Percentiles rank a stretch among this genome's conserved stretches.
Evolutionary conservation across 352 stramenopile species (phyloP).

Genomic region (Lagenidium giganteum): DNA sequence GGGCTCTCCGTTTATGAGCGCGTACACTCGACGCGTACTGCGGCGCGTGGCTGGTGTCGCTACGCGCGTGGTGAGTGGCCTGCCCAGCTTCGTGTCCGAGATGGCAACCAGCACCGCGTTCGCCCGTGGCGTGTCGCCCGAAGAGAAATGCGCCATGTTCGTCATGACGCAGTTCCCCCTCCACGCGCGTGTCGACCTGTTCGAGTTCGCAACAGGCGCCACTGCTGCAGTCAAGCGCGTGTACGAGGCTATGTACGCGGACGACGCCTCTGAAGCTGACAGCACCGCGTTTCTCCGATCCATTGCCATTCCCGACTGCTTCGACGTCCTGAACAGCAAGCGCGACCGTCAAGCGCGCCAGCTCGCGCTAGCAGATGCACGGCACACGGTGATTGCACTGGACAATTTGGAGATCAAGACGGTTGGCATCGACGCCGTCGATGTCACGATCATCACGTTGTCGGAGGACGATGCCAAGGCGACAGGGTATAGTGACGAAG

Average conservation of each 20-base stretch:
- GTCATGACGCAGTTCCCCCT: conserved; percentile 39
- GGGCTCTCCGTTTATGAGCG: too few relatives aligned
- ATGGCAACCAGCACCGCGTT: conserved; percentile 25
- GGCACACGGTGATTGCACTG: conserved; percentile 18
- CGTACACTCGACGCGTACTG: too few relatives aligned
- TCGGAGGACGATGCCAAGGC: conserved; percentile 15
- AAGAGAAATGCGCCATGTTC: conserved; percentile 46
- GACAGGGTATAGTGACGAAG: conserved; percentile 18
- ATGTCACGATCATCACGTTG: conserved; percentile 26
- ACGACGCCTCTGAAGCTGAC: conserved; percentile 12
- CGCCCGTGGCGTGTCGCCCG: conserved; percentile 17
- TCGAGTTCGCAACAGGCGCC: conserved; percentile 30
- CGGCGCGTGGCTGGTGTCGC: too few relatives aligned
- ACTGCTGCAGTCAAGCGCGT: conserved; percentile 34
- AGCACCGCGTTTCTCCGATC: conserved; percentile 12
- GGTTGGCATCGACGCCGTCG: conserved; percentile 31
- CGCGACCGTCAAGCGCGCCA: conserved; percentile 14
- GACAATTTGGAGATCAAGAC: conserved; percentile 39
- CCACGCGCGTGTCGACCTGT: conserved; percentile 23
- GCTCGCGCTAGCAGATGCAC: conserved; percentile 12
- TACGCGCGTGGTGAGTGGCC: too few relatives aligned
- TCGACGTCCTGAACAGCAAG: conserved; percentile 24
- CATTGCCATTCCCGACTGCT: conserved; percentile 19
- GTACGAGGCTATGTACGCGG: conserved; percentile 38
- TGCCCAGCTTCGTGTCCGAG: too few relatives aligned